Evolutionary conservation across 257 asterid species (phyloP), one percentile per base, ranked within the genome.

Genomic region (Salvia miltiorrhiza): DNA sequence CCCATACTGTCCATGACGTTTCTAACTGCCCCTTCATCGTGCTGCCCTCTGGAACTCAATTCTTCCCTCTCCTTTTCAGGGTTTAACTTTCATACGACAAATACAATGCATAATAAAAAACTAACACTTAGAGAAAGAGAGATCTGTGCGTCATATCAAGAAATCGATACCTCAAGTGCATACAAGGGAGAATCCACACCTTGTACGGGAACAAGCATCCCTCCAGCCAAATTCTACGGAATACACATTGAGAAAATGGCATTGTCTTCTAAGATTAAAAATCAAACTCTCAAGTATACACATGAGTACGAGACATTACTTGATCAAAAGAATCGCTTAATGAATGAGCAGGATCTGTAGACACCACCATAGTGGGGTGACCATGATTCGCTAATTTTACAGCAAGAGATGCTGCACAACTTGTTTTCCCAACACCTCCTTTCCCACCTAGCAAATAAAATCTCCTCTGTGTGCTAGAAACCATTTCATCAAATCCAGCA

Each of bases 341-440:
- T 7, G 95, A 89, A 76, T 89, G 96, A 61, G 95, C 96, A 43
- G 92, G 92, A 72, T 87, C 92, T 21, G 90, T 85, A 66, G 95
- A 85, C 45, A 87, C 88, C 60, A 89, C 83, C 41, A 85, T 74
- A 28, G 92, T 87, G 24, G 92, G 82, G 75, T 87, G 92, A 37
- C 95, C 95, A 16, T 72, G 68, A 52, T 64, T 84, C 44, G 95
- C 92, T 72, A 89, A 87, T 78, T 82, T 87, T 37, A 89, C 88
- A 32, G 90, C 96, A 61, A 89, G 86, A 35, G 96, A 85, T 45
- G 96, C 96, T 45, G 96, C 95, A 66, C 95, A 89, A 63, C 93
- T 89, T 13, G 96, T 87, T 78, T 87, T 89, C 21, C 96, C 96
- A 67, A 89, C 95, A 6, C 96, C 96, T 64, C 95, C 93, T 79